phyloP scores from a whole-genome alignment of 306 rosid species.

The Gastrolobium villosum region DNA sequence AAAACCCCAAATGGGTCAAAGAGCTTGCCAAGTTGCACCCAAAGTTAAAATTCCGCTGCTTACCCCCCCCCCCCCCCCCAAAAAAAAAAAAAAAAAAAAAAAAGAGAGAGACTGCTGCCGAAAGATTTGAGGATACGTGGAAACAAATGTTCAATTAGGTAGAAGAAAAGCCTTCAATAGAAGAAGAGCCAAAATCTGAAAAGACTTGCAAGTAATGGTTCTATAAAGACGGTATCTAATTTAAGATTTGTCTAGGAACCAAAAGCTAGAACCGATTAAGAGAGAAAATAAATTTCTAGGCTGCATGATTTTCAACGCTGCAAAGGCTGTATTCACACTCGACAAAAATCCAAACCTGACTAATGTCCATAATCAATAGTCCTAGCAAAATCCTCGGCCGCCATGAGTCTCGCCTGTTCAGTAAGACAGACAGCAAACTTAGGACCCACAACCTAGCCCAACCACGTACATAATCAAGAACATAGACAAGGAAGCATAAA shows the following conservation, averaged over 20 bases:
- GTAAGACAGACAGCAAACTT: constrained; percentile 40
- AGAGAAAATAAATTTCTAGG: constrained; percentile 3
- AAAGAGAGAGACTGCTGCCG: no score
- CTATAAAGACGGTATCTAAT: constrained; percentile 12
- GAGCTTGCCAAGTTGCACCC: background rate
- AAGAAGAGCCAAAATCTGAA: constrained; percentile 29
- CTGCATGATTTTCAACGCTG: constrained; percentile 37
- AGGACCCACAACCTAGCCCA: constrained; percentile 51
- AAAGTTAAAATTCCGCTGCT: background rate
- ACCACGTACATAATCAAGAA: background rate
- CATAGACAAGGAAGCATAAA: background rate
- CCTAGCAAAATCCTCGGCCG: constrained; percentile 38
- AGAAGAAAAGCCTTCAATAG: background rate
- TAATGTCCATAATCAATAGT: constrained; percentile 30
- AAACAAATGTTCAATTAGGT: constrained; percentile 22
- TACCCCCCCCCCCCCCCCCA: no score
- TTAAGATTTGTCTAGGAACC: constrained; percentile 3
- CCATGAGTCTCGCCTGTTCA: constrained; percentile 26
- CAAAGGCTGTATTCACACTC: constrained; percentile 19
- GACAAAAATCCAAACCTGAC: constrained; percentile 21
- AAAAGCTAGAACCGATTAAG: background rate
- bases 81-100: no score
- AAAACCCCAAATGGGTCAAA: no score
- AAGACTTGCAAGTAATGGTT: constrained; percentile 25
- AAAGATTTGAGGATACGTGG: background rate